Base-by-base conservation (phyloP, 1,284 basidiomycete species). In the Phenoliferia sp. region DNA sequence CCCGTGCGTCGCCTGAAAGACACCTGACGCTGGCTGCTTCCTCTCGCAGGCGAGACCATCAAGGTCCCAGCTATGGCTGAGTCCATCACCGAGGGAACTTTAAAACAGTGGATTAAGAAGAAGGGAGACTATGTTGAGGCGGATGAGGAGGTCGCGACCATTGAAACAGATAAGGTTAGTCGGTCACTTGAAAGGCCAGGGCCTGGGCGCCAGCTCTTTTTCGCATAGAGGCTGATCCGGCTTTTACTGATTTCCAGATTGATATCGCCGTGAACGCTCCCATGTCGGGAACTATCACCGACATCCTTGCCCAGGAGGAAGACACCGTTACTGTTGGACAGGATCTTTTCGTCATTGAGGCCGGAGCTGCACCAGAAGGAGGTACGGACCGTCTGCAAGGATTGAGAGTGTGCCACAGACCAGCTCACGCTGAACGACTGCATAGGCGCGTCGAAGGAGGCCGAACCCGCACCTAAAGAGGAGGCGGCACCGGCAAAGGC, bases 51-150 rank as follows among this genome's bases (percentile, higher is more conserved):
- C 57, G 69, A 73, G 61, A 59, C 90, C 66, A 86, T 99, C 77
- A 94, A 98, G 83, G 95, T 99, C 59, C 95, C 95, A 32, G 90
- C 94, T 81, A 97, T 99, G 94, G 94, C 95, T 63, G 95, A 99
- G 81, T 97, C 94, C 74, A 96, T 99, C 81, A 92, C 92, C 22
- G 95, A 99, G 81, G 95, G 95, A 63, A 99, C 95, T 6, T 84
- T 99, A 70, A 97, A 94, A 82, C 85, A 92, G 69, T 99, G 94
- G 93, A 85, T 85, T 76, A 98, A 98, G 83, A 87, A 94, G 81
- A 88, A 91, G 61, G 95, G 95, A 55, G 95, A 99, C 78, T 86
- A 83, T 70, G 94, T 99, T 68, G 86, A 88, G 78, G 88, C 85
- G 54, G 93, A 97, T 79, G 95, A 99, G 82, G 95, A 99, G 82